phyloP scores from a whole-genome alignment of 768 basidiomycete species.

The Neoboletus magnificus region DNA sequence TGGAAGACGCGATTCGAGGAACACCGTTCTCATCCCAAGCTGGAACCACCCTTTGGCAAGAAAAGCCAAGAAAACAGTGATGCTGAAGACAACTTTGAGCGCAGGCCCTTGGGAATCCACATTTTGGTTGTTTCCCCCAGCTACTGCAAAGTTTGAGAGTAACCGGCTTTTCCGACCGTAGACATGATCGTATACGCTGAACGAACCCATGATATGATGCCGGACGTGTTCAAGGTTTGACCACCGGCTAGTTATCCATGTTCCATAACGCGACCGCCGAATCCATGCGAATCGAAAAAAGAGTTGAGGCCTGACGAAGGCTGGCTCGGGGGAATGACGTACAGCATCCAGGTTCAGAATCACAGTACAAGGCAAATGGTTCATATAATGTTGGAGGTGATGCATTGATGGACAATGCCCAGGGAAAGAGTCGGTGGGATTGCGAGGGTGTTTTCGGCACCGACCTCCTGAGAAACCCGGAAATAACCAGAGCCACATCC shows the following conservation, averaged over 20 bases:
- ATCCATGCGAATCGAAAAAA: neutral
- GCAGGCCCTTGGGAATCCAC: neutral
- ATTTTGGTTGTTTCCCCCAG: neutral
- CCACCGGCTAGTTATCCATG: neutral
- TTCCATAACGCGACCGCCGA: neutral
- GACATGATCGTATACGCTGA: neutral
- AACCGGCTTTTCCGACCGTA: neutral
- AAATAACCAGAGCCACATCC: too few species aligned
- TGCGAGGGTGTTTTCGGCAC: too few species aligned
- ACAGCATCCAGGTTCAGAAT: neutral
- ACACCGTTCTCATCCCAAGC: neutral
- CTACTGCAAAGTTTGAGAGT: neutral
- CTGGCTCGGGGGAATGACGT: neutral
- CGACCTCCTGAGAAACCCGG: too few species aligned
- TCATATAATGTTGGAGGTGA: too few species aligned
- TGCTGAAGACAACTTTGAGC: neutral
- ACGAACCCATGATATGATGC: neutral
- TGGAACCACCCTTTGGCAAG: neutral
- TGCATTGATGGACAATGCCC: too few species aligned
- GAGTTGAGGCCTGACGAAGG: neutral
- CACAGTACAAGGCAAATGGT: neutral
- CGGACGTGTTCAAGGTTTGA: neutral
- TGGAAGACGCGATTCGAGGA: neutral
- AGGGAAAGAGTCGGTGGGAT: too few species aligned
- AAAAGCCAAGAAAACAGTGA: neutral